Evolutionary conservation across 1,284 basidiomycete genomes (phyloP).

Genomic region (Ustilago xerochloae): DNA sequence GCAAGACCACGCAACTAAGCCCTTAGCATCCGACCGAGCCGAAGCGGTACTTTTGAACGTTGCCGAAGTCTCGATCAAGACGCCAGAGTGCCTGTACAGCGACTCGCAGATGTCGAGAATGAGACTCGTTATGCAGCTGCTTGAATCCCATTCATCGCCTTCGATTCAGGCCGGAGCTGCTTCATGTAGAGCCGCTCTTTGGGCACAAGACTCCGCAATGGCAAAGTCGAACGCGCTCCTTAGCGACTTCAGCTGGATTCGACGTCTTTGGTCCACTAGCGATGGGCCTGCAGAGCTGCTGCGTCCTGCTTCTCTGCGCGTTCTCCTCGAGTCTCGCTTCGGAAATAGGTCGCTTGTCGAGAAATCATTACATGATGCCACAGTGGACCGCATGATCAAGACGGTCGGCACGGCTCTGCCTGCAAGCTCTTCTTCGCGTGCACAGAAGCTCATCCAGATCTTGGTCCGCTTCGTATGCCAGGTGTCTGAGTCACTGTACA

Average conservation of each 20-base stretch:
- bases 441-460: slow-evolving; percentile 18
- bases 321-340: slow-evolving; percentile 35
- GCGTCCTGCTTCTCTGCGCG: slow-evolving; percentile 29
- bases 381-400: slow-evolving; percentile 36
- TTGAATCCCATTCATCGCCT: slow-evolving; percentile 20
- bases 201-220: slow-evolving; percentile 21
- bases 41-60: slow-evolving; percentile 31
- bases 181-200: slow-evolving; percentile 27
- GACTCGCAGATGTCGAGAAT: slow-evolving; percentile 14
- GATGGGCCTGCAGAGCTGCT: slow-evolving; percentile 39
- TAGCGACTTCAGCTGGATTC: slow-evolving; percentile 36
- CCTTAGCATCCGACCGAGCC: neutral
- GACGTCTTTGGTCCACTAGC: slow-evolving; percentile 27
- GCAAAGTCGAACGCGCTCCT: slow-evolving; percentile 18
- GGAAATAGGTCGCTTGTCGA: slow-evolving; percentile 34
- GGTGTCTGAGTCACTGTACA: slow-evolving; percentile 30
- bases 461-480: slow-evolving; percentile 17
- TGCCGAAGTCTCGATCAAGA: slow-evolving; percentile 35
- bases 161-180: slow-evolving; percentile 30
- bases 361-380: slow-evolving; percentile 33
- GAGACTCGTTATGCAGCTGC: slow-evolving; percentile 28
- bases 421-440: slow-evolving; percentile 38
- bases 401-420: slow-evolving; percentile 33
- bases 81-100: slow-evolving; percentile 10
- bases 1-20: neutral